Evolutionary conservation across 225 moss, liverwort and hornwort genomes (phyloP).

Genomic region (Physcomitrellopsis africana): DNA sequence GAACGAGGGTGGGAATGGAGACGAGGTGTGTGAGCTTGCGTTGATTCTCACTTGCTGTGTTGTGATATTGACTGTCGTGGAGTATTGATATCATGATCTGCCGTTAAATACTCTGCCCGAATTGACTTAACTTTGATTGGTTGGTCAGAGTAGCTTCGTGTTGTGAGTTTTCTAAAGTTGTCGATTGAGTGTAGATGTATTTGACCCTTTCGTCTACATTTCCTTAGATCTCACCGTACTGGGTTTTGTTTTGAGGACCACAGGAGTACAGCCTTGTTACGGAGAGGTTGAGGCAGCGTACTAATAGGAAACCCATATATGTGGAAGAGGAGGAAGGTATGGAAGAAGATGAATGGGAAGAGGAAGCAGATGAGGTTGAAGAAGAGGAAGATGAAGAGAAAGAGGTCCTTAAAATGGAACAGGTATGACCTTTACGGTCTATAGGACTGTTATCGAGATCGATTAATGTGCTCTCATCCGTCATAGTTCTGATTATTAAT

Average conservation of each 20-base stretch:
- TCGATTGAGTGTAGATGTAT: not conserved
- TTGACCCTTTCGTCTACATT: not conserved
- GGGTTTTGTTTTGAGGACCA: conserved; percentile 1
- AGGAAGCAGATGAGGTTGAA: conserved; percentile 58
- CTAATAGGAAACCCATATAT: conserved; percentile 40
- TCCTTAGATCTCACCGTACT: not conserved
- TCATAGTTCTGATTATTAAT: not conserved
- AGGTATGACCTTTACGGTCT: conserved; percentile 41
- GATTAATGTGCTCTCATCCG: not conserved
- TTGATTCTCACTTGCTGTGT: not conserved
- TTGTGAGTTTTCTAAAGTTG: not conserved
- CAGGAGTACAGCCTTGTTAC: conserved; percentile 35
- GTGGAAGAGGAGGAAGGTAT: conserved; percentile 48
- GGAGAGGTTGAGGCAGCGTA: conserved; percentile 44
- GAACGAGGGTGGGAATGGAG: conserved; percentile 36
- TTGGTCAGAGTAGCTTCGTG: not conserved
- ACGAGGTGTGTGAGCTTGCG: conserved; percentile 31
- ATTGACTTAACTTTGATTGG: not conserved
- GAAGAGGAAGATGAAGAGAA: conserved; percentile 64
- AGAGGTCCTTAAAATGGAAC: conserved; percentile 74
- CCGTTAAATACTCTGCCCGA: not conserved
- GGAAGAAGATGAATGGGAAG: conserved; percentile 49
- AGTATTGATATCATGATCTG: not conserved
- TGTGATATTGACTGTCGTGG: not conserved
- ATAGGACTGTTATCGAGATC: not conserved